A percentile compares a stretch with the other conserved stretches of the same genome.
These are phyloP conservation scores for Fraxinus sp. DNA, from an alignment of 305 asterid genomes.

Conservation along the genomic window DNA sequence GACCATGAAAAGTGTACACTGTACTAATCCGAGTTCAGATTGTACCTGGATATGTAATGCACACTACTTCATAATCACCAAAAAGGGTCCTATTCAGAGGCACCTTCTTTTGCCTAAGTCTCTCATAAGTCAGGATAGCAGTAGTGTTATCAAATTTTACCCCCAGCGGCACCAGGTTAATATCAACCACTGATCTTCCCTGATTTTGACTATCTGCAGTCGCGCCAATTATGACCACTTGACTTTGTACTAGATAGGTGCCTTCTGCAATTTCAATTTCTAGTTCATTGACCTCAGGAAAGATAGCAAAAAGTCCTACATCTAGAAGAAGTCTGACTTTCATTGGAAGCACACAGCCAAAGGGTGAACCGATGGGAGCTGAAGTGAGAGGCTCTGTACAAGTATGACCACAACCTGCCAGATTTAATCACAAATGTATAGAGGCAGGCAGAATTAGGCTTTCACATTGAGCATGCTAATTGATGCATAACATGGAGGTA, in stretches of 20 bases:
- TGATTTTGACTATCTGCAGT: constrained; percentile 80
- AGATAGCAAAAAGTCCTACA: constrained; percentile 71
- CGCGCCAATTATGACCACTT: constrained; percentile 87
- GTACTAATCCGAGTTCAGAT: constrained; percentile 6
- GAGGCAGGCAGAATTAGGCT: background rate
- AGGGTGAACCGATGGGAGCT: constrained; percentile 78
- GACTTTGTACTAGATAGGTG: constrained; percentile 82
- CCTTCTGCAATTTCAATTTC: constrained; percentile 94
- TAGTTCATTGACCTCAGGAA: constrained; percentile 76
- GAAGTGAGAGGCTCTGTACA: constrained; percentile 86
- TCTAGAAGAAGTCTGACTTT: constrained; percentile 83
- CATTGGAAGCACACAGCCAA: constrained; percentile 94
- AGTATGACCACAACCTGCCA: constrained; percentile 83
- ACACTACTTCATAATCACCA: constrained; percentile 72
- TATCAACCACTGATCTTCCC: constrained; percentile 75
- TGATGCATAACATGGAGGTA: background rate
- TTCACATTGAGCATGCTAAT: constrained; percentile 14
- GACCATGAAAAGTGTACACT: background rate
- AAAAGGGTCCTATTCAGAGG: constrained; percentile 82
- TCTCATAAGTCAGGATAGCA: constrained; percentile 78
- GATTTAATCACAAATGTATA: constrained; percentile 15
- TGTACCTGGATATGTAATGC: constrained; percentile 82
- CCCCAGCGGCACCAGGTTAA: constrained; percentile 90
- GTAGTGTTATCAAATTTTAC: constrained; percentile 94
- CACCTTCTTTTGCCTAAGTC: constrained; percentile 80